Evolutionary conservation across 805 yeast genomes (phyloP).

Genomic region (Geotrichum ghanense): DNA sequence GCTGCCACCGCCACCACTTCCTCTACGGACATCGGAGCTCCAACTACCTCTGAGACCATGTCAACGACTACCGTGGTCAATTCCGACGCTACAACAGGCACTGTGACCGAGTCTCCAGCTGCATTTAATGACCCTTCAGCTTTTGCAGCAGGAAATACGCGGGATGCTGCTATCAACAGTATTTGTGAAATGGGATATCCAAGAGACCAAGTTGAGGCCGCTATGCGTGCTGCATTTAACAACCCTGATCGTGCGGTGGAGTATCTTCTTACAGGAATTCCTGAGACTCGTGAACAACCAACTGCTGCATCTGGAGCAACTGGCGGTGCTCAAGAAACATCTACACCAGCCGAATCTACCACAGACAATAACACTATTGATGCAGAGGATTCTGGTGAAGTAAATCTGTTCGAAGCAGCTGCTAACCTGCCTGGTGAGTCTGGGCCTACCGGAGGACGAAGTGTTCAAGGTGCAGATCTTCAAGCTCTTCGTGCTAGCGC

Average conservation of each 20-base stretch:
- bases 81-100: constrained; percentile 21
- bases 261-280: constrained; percentile 81
- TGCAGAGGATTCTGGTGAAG: constrained; percentile 21
- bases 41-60: constrained; percentile 17
- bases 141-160: constrained; percentile 58
- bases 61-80: constrained; percentile 18
- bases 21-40: constrained; percentile 19
- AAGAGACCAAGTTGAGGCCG: constrained; percentile 76
- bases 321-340: no score
- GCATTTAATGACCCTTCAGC: constrained; percentile 27
- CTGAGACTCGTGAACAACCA: constrained; percentile 41
- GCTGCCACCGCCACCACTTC: constrained; percentile 10
- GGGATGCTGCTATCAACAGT: constrained; percentile 56
- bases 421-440: constrained; percentile 32
- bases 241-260: constrained; percentile 98
- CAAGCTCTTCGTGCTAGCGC: constrained; percentile 23
- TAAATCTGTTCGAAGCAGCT: constrained; percentile 30
- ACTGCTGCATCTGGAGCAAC: constrained; percentile 22
- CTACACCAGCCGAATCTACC: constrained; percentile 15
- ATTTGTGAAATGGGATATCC: constrained; percentile 96
- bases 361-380: constrained; percentile 18
- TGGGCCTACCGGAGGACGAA: constrained; percentile 16
- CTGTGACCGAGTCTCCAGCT: constrained; percentile 20
- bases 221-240: constrained; percentile 89
- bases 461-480: constrained; percentile 29